phyloP scores from a whole-genome alignment of 1,284 basidiomycete genomes.

The Nidula niveotomentosa region DNA sequence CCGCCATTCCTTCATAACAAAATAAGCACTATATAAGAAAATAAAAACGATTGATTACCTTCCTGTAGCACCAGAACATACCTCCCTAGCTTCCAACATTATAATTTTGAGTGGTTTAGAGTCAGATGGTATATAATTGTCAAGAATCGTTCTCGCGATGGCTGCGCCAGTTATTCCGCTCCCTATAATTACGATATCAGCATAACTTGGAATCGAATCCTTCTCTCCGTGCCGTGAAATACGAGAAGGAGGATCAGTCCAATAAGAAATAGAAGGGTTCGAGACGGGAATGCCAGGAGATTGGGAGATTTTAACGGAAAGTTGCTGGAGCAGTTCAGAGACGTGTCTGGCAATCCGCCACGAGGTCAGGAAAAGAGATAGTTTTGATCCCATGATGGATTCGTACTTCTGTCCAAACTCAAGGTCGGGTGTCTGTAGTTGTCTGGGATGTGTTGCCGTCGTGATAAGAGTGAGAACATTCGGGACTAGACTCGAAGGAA shows the following conservation, averaged over 20 bases:
- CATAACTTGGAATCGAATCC: conserved; percentile 26
- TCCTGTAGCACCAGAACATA: conserved; percentile 71
- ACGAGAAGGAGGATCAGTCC: conserved; percentile 54
- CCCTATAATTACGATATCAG: conserved; percentile 67
- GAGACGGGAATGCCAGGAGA: conserved; percentile 61
- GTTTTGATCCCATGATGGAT: too few relatives aligned
- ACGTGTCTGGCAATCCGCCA: too few relatives aligned
- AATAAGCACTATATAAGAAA: background rate
- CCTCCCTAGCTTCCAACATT: conserved; percentile 69
- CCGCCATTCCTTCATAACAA: conserved; percentile 62
- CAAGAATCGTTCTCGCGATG: conserved; percentile 52
- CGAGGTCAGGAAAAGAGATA: too few relatives aligned
- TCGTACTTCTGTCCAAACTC: too few relatives aligned
- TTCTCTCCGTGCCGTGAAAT: conserved; percentile 42
- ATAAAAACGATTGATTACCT: conserved; percentile 37
- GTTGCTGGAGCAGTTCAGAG: too few relatives aligned
- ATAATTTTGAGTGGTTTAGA: conserved; percentile 37
- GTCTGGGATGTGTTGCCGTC: too few relatives aligned
- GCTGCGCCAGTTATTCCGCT: conserved; percentile 71
- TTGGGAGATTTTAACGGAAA: conserved; percentile 24
- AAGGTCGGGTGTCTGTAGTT: too few relatives aligned
- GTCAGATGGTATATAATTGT: conserved; percentile 14
- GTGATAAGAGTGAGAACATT: too few relatives aligned
- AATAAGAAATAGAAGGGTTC: conserved; percentile 55
- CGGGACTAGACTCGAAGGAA: too few relatives aligned